phyloP scores from a whole-genome alignment of 139 green algal species.

The Chlorella sp. region DNA sequence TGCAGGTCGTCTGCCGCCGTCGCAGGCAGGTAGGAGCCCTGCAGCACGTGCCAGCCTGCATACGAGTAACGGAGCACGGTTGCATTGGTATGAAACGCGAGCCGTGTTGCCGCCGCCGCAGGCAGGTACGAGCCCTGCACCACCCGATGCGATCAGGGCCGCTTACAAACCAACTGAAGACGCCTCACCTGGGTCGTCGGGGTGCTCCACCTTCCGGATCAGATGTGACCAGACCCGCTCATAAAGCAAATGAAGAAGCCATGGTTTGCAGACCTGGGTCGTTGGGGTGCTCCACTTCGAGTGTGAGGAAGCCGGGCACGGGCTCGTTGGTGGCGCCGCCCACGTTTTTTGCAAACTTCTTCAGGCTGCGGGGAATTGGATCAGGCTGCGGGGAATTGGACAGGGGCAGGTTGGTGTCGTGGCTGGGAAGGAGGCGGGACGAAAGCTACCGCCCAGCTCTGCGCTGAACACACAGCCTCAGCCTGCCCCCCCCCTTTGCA shows the following conservation, averaged over 20 bases:
- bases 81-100: neutral
- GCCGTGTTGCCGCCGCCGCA: too few species aligned
- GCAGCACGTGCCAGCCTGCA: constrained; percentile 29
- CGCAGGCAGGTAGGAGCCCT: constrained; percentile 33
- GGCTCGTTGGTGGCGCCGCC: neutral
- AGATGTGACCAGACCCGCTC: too few species aligned
- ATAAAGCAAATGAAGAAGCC: neutral
- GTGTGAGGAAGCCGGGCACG: constrained; percentile 5
- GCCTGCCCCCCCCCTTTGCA: too few species aligned
- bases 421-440: too few species aligned
- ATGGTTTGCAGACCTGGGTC: neutral
- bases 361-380: neutral
- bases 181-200: too few species aligned
- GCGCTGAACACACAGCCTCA: too few species aligned
- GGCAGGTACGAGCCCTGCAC: too few species aligned
- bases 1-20: constrained; percentile 16
- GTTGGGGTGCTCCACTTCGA: constrained; percentile 36
- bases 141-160: too few species aligned
- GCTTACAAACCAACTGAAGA: too few species aligned
- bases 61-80: too few species aligned
- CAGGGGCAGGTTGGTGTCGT: too few species aligned
- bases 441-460: neutral
- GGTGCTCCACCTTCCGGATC: too few species aligned
- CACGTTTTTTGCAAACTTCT: constrained; percentile 39
- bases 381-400: neutral